Percentiles rank a stretch among this genome's conserved stretches.
These are phyloP conservation scores for Diplocarpon rosae DNA, from an alignment of 2,329 filamentous ascomycete genomes.

Conservation along the genomic window DNA sequence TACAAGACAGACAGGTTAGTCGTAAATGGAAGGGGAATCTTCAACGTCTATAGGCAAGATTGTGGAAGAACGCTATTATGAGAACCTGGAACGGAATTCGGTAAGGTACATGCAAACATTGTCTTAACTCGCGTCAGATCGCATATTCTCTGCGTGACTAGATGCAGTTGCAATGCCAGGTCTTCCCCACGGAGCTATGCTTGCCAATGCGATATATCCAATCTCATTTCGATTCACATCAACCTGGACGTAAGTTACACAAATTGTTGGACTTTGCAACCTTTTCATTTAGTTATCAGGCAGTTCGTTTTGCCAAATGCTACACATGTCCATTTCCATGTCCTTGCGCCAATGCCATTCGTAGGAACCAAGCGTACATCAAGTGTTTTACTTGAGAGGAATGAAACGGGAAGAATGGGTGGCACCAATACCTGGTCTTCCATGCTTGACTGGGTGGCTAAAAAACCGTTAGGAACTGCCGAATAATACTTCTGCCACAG, in stretches of 20 bases:
- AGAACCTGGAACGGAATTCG: too few species aligned
- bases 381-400: conserved; percentile 79
- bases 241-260: neutral
- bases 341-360: conserved; percentile 15
- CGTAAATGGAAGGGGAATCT: too few species aligned
- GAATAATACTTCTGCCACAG: neutral
- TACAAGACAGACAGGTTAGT: too few species aligned
- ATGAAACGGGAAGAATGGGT: conserved; percentile 99
- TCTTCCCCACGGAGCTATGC: too few species aligned
- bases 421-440: conserved; percentile 99
- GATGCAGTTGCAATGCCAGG: too few species aligned
- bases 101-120: too few species aligned
- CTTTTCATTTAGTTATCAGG: conserved; percentile 13
- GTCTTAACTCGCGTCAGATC: too few species aligned
- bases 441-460: conserved; percentile 99
- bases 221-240: neutral
- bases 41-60: too few species aligned
- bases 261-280: conserved; percentile 6
- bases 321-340: conserved; percentile 14
- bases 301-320: conserved; percentile 11
- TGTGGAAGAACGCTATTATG: too few species aligned
- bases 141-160: too few species aligned
- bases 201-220: too few species aligned
- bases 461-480: conserved; percentile 37
- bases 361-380: conserved; percentile 16